phyloP scores from a whole-genome alignment of 441 rosid genomes.

The Aquilaria agallochum region DNA sequence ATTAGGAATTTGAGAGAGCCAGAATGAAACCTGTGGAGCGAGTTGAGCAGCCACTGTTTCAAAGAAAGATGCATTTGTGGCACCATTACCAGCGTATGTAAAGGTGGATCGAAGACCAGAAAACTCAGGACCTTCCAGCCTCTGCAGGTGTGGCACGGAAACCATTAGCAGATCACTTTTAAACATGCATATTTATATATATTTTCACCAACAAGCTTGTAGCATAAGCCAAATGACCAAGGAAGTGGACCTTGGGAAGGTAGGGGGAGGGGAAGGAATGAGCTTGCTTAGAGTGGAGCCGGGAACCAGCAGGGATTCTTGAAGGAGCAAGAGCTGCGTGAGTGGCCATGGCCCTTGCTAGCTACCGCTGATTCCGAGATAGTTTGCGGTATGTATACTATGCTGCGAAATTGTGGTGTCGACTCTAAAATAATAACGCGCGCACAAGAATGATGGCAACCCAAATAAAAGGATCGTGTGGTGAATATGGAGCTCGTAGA shows the following conservation, averaged over 20 bases:
- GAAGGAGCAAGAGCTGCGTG: conserved; percentile 91
- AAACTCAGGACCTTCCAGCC: conserved; percentile 71
- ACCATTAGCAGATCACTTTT: not conserved
- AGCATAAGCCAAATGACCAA: too few relatives aligned
- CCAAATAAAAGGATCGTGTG: conserved; percentile 44
- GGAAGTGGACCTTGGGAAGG: conserved; percentile 48
- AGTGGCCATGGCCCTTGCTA: conserved; percentile 55
- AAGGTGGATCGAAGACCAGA: conserved; percentile 67
- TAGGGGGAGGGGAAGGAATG: conserved; percentile 72
- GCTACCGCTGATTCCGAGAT: too few relatives aligned
- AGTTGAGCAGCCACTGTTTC: conserved; percentile 73
- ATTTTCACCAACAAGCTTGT: too few relatives aligned
- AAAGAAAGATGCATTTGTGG: conserved; percentile 57
- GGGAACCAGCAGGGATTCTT: conserved; percentile 57
- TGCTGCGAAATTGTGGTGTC: too few relatives aligned
- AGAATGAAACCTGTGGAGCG: conserved; percentile 48
- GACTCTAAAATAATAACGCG: too few relatives aligned
- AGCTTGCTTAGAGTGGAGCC: conserved; percentile 54
- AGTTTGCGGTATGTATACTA: too few relatives aligned
- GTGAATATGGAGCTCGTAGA: conserved; percentile 33
- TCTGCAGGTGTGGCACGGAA: conserved; percentile 36
- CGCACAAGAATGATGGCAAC: conserved; percentile 33
- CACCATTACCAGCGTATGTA: conserved; percentile 27
- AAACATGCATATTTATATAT: too few relatives aligned
- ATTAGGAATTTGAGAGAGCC: not conserved